Evolutionary conservation across 1,139 yeast genomes (phyloP), one percentile per base, ranked within the genome.

Genomic region (Nakaseomyces uthaithaninus): DNA sequence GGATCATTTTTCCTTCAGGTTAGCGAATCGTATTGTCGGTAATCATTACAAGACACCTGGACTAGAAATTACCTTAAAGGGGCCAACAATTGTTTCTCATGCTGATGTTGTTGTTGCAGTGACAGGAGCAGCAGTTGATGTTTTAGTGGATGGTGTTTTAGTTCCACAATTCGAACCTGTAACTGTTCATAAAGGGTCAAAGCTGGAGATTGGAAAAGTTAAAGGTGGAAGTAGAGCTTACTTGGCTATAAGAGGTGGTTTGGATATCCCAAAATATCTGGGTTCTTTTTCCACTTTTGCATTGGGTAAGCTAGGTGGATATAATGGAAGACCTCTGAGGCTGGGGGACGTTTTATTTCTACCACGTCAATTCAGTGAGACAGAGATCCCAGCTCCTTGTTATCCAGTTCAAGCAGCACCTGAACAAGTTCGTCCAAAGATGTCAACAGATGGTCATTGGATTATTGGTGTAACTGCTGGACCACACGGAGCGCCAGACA

Each of bases 251-350:
- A 75, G 95, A 61, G 94, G 94, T 42, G 97, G 97, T 53, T 73
- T 91, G 51, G 96, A 89, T 59, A 94, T 89, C 33, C 85, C 93
- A 27, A 94, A 85, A 64, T 91, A 89, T 60, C 72, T 91, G 51
- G 96, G 96, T 2, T 84, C 95, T n/a, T 76, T 95, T 61, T 85
- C 97, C 1, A 91, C 98, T 2, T 91, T 89, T 68, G 95, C 96
- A 3, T 70, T 87, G 41, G 97, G 97, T 55, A 80, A 80, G 57
- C 72, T 91, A 66, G 98, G 98, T 58, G 98, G 98, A 42, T 79
- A 76, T 67, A 87, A 87, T 53, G 98, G 98, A 40, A 74, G 97
- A 58, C 86, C 80, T 11, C 72, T 91, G 64, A 87, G 85, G 65
- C 70, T 82, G 46, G 97, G 97, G 54, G 98, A 91, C 63, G 94